Conservation (phyloP, 352 stramenopile species). For the Peronospora belbahrii region DNA sequence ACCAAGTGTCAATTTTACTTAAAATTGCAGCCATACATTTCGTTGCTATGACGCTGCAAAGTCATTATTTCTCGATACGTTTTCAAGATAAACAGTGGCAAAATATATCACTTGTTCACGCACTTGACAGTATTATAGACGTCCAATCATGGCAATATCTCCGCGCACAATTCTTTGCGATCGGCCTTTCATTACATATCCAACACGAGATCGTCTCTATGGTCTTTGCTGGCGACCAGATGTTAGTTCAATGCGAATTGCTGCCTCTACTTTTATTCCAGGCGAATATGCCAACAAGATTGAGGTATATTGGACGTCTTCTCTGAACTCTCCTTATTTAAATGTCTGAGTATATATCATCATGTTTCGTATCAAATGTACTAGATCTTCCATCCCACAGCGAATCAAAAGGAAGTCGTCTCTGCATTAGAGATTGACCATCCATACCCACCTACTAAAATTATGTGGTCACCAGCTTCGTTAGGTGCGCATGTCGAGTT, state of each 20-base stretch:
- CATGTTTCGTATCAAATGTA: not conserved
- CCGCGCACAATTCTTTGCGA: constrained; percentile 27
- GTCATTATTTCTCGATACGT: too few relatives aligned
- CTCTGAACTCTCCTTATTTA: not conserved
- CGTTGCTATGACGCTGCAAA: too few relatives aligned
- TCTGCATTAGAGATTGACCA: constrained; percentile 73
- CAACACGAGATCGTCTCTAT: constrained; percentile 55
- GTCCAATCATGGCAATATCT: constrained; percentile 16
- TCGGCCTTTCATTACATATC: constrained; percentile 66
- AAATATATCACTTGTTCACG: too few relatives aligned
- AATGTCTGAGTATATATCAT: too few relatives aligned
- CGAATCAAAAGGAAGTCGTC: constrained; percentile 44
- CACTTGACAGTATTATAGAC: too few relatives aligned
- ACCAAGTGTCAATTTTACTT: too few relatives aligned
- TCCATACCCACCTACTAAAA: constrained; percentile 80
- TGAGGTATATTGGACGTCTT: constrained; percentile 38
- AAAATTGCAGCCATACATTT: too few relatives aligned
- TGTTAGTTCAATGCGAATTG: constrained; percentile 50
- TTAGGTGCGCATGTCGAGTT: constrained; percentile 48
- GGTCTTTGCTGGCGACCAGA: constrained; percentile 71
- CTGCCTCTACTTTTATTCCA: constrained; percentile 69
- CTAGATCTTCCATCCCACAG: constrained; percentile 58
- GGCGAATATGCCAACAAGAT: constrained; percentile 86
- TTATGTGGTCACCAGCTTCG: constrained; percentile 76
- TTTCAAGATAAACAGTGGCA: too few relatives aligned